These are phyloP conservation scores for Botrytis byssoidea DNA, from an alignment of 2,329 filamentous ascomycete species.

Conservation along the genomic window DNA sequence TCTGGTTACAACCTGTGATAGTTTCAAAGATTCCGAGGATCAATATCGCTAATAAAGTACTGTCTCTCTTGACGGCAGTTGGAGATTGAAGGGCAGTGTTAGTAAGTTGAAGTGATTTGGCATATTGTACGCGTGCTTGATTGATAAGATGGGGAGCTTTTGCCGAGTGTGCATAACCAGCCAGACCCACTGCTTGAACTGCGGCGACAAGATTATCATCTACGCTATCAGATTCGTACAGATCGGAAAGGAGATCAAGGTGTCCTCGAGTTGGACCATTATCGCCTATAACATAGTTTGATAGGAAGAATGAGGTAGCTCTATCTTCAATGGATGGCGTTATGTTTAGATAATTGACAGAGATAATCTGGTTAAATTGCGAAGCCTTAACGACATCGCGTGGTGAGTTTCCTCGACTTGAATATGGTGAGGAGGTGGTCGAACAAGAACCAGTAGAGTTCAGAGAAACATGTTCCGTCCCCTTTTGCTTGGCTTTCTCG, in stretches of 20 bases:
- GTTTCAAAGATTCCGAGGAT: slow-evolving; percentile 56
- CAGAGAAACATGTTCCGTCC: neutral
- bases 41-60: slow-evolving; percentile 54
- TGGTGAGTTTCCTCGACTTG: neutral
- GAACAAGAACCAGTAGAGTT: neutral
- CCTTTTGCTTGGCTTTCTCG: slow-evolving; percentile 14
- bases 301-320: slow-evolving; percentile 33
- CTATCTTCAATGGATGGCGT: slow-evolving; percentile 35
- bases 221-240: slow-evolving; percentile 43
- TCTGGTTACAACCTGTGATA: slow-evolving; percentile 47
- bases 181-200: slow-evolving; percentile 55
- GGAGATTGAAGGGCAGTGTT: slow-evolving; percentile 51
- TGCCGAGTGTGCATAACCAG: slow-evolving; percentile 47
- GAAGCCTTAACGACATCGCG: neutral
- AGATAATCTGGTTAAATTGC: neutral
- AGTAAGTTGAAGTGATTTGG: slow-evolving; percentile 50
- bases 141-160: slow-evolving; percentile 44
- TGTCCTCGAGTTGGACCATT: slow-evolving; percentile 47
- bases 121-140: slow-evolving; percentile 51
- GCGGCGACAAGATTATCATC: slow-evolving; percentile 50
- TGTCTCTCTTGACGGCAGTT: slow-evolving; percentile 49
- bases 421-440: neutral
- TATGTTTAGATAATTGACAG: slow-evolving; percentile 33
- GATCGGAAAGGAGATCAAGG: slow-evolving; percentile 53
- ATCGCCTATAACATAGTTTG: slow-evolving; percentile 39